Conservation (phyloP, 1,139 yeast species). For the Sugiyamaella paludigena region DNA sequence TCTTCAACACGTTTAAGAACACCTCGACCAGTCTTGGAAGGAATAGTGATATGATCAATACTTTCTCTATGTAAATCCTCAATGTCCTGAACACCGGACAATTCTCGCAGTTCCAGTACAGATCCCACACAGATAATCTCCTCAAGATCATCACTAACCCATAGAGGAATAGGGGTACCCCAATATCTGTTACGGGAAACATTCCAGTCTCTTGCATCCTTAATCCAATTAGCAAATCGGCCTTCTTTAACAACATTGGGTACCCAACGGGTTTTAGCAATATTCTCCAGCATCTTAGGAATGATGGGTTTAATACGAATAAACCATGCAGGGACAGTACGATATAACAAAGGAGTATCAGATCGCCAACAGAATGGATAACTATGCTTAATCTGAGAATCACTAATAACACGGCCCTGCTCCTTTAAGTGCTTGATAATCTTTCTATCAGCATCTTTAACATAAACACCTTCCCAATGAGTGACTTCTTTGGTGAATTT, state of each 20-base stretch:
- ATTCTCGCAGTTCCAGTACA: constrained; percentile 74
- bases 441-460: constrained; percentile 91
- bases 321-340: constrained; percentile 99
- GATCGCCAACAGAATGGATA: constrained; percentile 99
- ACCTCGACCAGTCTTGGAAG: constrained; percentile 91
- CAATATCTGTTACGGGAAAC: constrained; percentile 97
- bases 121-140: constrained; percentile 95
- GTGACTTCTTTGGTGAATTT: constrained; percentile 69
- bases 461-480: constrained; percentile 79
- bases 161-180: constrained; percentile 99
- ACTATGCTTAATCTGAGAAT: constrained; percentile 86
- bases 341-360: constrained; percentile 92
- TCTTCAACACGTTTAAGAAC: constrained; percentile 86
- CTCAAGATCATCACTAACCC: constrained; percentile 93
- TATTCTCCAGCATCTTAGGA: constrained; percentile 85
- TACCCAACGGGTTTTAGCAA: constrained; percentile 90
- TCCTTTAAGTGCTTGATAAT: constrained; percentile 83
- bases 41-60: constrained; percentile 89
- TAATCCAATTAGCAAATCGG: constrained; percentile 96
- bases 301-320: constrained; percentile 82
- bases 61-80: constrained; percentile 92
- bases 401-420: constrained; percentile 69
- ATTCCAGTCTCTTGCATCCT: constrained; percentile 99
- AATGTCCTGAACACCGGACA: constrained; percentile 77
- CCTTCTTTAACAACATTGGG: constrained; percentile 88